Evolutionary conservation across 2,329 filamentous ascomycete species (phyloP), one percentile per base, ranked within the genome.

Genomic region (Calonectria hawksworthii): DNA sequence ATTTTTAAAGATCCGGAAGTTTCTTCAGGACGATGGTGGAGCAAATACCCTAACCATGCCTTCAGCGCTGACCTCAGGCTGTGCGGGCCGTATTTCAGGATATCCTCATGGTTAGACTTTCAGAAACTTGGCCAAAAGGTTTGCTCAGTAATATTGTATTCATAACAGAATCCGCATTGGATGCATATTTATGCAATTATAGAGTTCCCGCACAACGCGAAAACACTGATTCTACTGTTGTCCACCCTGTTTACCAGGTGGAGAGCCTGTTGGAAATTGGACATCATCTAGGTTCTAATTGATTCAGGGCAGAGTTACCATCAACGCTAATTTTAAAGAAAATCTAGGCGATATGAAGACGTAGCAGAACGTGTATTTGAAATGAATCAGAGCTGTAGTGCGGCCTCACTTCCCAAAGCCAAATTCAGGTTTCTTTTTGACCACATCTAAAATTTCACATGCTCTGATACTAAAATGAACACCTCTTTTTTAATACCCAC

Each of bases 101-200:
- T 47, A 23, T n/a, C 21, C 3, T 47, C 44, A 11, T 23, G 5
- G n/a, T 23, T 13, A 0, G 44, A 47, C 44, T 23, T 13, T 47
- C 21, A 1, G 21, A 23, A 23, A 9, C 44, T 3, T 9, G 41
- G 21, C 21, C 11, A 13, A 47, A 23, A 1, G 21, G 1, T 21
- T 47, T 4, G 7, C 9, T 9, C 8, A 47, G 2, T 47, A 23
- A 11, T 1, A 9, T 23, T 23, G 5, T 3, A 30, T n/a, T n/a
- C 2, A 1, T 14, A 16, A 16, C 9, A 72, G 63, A n/a, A 72
- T 26, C 18, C 32, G 28, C 38, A 67, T 10, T 41, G 61, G 10
- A 66, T 67, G 51, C 51, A 67, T 36, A 30, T 67, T 11, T 38
- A 61, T 23, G 41, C 51, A 9, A 38, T 67, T 4, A 64, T 67